Evolutionary conservation across 2,329 filamentous ascomycete genomes (phyloP).

Genomic region (Fusarium sulawesiense): DNA sequence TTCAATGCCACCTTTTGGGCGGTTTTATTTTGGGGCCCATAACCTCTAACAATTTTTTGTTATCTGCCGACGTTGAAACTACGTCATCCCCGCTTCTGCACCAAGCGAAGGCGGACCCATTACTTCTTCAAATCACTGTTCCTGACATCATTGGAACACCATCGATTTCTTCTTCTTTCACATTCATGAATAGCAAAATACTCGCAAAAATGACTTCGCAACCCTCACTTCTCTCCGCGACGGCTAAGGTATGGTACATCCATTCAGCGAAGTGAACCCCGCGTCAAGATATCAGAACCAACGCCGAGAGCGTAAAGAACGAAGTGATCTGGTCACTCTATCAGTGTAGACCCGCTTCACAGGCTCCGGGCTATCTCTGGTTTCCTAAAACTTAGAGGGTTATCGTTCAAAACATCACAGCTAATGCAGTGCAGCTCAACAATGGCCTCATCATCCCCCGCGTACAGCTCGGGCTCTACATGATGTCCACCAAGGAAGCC

Average conservation of each 20-base stretch:
- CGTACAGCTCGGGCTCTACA: constrained; percentile 80
- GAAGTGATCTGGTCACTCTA: neutral
- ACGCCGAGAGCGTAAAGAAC: accelerated
- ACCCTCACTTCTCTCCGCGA: constrained; percentile 39
- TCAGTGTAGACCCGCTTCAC: neutral
- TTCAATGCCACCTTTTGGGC: too few relatives aligned
- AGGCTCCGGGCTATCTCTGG: neutral
- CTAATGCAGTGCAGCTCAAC: constrained; percentile 59
- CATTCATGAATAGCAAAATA: neutral
- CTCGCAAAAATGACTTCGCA: constrained; percentile 33
- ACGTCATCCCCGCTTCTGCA: constrained; percentile 15
- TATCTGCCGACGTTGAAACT: neutral
- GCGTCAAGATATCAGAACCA: neutral
- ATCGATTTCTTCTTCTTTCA: neutral
- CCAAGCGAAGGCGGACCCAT: constrained; percentile 24
- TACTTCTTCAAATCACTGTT: constrained; percentile 6
- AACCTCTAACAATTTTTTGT: neutral
- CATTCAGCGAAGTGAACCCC: accelerated
- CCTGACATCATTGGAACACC: constrained; percentile 14
- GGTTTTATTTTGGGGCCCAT: neutral
- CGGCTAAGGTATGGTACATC: constrained; percentile 29
- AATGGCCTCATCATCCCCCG: constrained; percentile 76
- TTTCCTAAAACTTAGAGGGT: too few relatives aligned
- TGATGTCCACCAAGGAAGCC: constrained; percentile 73
- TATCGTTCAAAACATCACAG: too few relatives aligned